Evolutionary conservation across 148 eudicot genomes (phyloP).

Genomic region (Vaccinium vitisidaea): DNA sequence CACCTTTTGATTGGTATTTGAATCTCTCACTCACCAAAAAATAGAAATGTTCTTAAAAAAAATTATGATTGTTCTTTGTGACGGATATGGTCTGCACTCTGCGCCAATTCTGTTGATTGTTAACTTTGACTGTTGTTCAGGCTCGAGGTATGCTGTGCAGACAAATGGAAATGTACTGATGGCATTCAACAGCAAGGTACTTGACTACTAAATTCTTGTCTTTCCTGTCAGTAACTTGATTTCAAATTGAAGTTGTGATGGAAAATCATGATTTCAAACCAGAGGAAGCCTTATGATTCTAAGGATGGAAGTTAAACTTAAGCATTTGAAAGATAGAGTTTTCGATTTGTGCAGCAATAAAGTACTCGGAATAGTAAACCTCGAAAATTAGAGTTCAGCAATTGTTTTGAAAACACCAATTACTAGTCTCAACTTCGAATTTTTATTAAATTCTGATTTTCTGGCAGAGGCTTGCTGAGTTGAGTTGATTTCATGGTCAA

Average conservation of each 20-base stretch:
- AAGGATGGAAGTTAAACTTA: not conserved
- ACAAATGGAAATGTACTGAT: conserved; percentile 75
- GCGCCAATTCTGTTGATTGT: conserved; percentile 16
- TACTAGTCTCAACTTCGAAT: not conserved
- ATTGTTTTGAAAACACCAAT: not conserved
- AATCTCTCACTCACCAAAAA: not conserved
- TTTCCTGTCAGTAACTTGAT: not conserved
- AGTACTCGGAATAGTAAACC: not conserved
- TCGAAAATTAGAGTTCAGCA: not conserved
- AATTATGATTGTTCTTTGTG: not conserved
- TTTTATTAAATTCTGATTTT: not conserved
- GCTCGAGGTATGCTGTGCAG: conserved; percentile 90
- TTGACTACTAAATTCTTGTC: conserved; percentile 1
- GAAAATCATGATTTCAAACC: not conserved
- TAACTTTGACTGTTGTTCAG: conserved; percentile 41
- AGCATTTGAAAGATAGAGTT: not conserved
- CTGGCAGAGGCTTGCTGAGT: not conserved
- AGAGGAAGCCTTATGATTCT: not conserved
- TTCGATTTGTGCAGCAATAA: not conserved
- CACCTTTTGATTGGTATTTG: conserved; percentile 82
- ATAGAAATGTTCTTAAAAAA: not conserved
- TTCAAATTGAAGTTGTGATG: not conserved
- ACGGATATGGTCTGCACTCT: not conserved
- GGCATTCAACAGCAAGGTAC: conserved; percentile 94
- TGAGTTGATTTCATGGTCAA: not conserved